Percentiles rank a stretch among this genome's conserved stretches.
phyloP scores from a whole-genome alignment of 805 yeast species.

The Maudiozyma serrabonitensis region DNA sequence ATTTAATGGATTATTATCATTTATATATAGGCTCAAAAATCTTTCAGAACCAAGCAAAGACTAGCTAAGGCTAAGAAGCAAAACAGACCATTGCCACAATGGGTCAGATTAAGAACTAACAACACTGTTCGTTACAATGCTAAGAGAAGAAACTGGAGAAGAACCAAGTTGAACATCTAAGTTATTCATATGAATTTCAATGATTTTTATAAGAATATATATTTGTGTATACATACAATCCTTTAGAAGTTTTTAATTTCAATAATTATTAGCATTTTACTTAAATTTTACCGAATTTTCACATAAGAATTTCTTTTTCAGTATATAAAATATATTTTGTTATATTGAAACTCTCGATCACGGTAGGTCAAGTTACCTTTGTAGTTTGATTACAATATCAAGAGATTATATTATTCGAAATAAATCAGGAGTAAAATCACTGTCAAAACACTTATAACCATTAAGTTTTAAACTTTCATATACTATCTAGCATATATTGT shows the following conservation, averaged over 20 bases:
- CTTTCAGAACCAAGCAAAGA: conserved; percentile 95
- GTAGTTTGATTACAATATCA: background rate
- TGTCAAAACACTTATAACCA: conserved; percentile 24
- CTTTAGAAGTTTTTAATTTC: conserved; percentile 1
- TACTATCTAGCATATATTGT: conserved; percentile 30
- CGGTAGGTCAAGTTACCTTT: no score
- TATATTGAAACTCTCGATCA: no score
- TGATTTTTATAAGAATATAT: conserved; percentile 4
- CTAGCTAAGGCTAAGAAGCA: conserved; percentile 97
- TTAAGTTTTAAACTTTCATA: conserved; percentile 22
- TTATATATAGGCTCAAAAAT: conserved; percentile 66
- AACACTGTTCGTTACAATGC: conserved; percentile 98
- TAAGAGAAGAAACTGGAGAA: conserved; percentile 99
- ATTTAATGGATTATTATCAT: background rate
- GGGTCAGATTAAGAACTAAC: conserved; percentile 97
- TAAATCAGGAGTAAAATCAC: background rate
- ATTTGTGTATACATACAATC: conserved; percentile 1
- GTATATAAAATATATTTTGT: no score
- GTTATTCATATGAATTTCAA: conserved; percentile 1
- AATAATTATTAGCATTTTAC: conserved; percentile 4
- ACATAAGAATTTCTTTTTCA: no score
- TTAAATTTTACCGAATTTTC: background rate
- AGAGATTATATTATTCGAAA: background rate
- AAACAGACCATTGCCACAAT: conserved; percentile 99
- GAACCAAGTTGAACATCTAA: conserved; percentile 77